A percentile compares a stretch with the other conserved stretches of the same genome.
Evolutionary conservation across 768 basidiomycete genomes (phyloP).

Genomic region (Hortiboletus campestris): DNA sequence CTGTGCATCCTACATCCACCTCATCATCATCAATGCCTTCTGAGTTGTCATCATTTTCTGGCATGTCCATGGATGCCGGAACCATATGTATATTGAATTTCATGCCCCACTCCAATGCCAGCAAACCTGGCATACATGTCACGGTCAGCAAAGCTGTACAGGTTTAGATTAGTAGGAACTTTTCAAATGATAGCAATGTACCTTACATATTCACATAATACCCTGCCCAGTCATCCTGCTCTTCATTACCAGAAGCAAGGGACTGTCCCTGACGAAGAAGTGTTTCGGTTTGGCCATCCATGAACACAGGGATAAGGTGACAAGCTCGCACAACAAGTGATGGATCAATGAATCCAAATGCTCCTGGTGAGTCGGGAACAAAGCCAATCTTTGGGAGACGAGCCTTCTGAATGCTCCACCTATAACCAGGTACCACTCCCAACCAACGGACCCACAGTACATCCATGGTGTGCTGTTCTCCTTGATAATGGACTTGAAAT

Average conservation of each 20-base stretch:
- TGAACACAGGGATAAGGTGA: constrained; percentile 34
- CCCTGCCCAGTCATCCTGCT: too few relatives aligned
- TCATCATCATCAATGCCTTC: too few relatives aligned
- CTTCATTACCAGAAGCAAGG: not conserved
- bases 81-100: too few relatives aligned
- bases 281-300: constrained; percentile 15
- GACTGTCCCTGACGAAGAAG: not conserved
- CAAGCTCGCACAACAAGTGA: constrained; percentile 22
- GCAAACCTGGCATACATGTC: too few relatives aligned
- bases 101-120: too few relatives aligned
- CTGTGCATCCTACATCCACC: too few relatives aligned
- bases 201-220: too few relatives aligned
- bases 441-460: constrained; percentile 43
- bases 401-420: constrained; percentile 13
- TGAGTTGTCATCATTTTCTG: too few relatives aligned
- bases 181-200: too few relatives aligned
- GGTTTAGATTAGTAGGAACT: too few relatives aligned
- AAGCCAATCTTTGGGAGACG: constrained; percentile 32
- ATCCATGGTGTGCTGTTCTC: constrained; percentile 14
- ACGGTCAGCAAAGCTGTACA: too few relatives aligned
- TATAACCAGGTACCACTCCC: constrained; percentile 21
- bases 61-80: too few relatives aligned
- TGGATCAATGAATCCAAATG: constrained; percentile 39
- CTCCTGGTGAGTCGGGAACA: constrained; percentile 26
- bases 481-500: not conserved